These are phyloP conservation scores for Helotiales sp. DNA, from an alignment of 2,329 filamentous ascomycete species.

Conservation along the genomic window DNA sequence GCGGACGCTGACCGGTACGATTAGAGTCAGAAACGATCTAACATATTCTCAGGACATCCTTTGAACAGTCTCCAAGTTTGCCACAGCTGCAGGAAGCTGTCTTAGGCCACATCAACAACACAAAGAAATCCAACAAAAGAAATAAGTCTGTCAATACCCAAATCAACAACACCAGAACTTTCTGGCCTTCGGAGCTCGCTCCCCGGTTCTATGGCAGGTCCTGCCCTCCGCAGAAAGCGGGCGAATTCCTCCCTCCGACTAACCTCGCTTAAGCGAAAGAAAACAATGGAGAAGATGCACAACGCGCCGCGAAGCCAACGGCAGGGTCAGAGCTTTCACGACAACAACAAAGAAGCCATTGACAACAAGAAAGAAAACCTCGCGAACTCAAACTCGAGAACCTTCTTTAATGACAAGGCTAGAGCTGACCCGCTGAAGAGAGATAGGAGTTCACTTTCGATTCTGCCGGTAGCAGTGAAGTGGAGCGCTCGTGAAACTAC, in stretches of 20 bases:
- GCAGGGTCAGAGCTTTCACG: not conserved
- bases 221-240: not conserved
- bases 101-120: too few relatives aligned
- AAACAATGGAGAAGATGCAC: not conserved
- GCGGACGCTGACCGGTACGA: too few relatives aligned
- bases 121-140: too few relatives aligned
- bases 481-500: not conserved
- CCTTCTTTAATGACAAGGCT: not conserved
- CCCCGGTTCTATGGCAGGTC: not conserved
- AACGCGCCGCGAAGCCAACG: not conserved
- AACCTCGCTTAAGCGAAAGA: slow-evolving; percentile 5
- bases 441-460: not conserved
- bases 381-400: not conserved
- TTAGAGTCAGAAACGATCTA: too few relatives aligned
- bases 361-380: not conserved
- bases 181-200: not conserved
- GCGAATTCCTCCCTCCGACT: not conserved
- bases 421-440: not conserved
- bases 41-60: too few relatives aligned
- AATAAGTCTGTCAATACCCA: too few relatives aligned
- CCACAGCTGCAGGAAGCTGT: too few relatives aligned
- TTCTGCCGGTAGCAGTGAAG: not conserved
- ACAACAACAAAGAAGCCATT: not conserved
- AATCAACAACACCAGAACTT: not conserved
- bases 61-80: too few relatives aligned